Evolutionary conservation across 176 grass and related monocot genomes (phyloP), one percentile per base, ranked within the genome.

Genomic region (Secale cereale): DNA sequence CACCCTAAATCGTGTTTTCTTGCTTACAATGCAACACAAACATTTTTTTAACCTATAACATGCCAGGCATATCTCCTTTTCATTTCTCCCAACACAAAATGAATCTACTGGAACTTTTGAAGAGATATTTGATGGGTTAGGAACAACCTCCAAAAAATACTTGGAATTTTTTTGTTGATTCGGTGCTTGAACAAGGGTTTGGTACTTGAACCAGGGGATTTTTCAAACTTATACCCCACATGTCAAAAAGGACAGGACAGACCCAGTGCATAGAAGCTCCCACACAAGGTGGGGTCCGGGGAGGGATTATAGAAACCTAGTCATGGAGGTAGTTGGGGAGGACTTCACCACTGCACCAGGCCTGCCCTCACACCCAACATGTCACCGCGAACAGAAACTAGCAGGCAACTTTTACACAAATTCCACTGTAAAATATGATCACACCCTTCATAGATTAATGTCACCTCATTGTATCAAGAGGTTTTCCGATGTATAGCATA

Each of bases 401-500:
- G 17, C 29, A 67, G 65, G 65, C 30, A 35, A 66, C 16, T 31
- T 72, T 35, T 33, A 48, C 56, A 30, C 23, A 35, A 69, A 78
- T 26, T 39, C 12, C 27, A 40, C 7, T 69, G 23, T 52, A 48
- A 43, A 43, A 41, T 19, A 84, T 72, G n/a, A 82, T 22, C 10
- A 17, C 20, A 30, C 62, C 37, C 61, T 45, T 36, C 76, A 80
- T 75, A 54, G 7, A 68, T 4, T 45, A 77, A 69, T 63, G 52
- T 52, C 20, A 77, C 52, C 28, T 22, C n/a, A 29, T 32, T 48
- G 15, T 54, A 84, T 41, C 6, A 76, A 78, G 59, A 20, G 59
- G 29, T 12, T 48, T 89, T 61, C 17, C 13, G 45, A 65, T 57
- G 59, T 43, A 63, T n/a, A 83, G 22, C 33, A 43, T 94, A 99